Conservation (phyloP, 139 green algal species). For the Chlorella sp. region DNA sequence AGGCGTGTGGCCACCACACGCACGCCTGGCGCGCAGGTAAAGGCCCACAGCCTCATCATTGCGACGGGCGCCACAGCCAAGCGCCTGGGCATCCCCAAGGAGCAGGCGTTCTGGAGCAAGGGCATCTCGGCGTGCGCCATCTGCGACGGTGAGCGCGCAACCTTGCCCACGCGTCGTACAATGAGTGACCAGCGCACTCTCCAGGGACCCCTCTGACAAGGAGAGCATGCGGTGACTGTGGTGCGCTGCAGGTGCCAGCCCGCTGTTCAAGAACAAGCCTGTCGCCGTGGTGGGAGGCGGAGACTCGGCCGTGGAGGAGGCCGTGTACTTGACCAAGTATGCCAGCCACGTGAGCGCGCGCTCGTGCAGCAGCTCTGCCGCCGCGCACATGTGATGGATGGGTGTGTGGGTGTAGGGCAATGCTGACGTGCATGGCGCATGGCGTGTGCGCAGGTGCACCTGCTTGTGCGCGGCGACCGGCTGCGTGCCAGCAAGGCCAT, state of each 20-base stretch:
- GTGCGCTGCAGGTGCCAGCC: slow-evolving; percentile 49
- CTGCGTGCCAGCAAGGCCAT: slow-evolving; percentile 90
- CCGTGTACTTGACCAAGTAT: slow-evolving; percentile 98
- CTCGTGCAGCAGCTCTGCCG: too few species aligned
- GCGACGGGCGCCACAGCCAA: slow-evolving; percentile 92
- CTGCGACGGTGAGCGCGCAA: slow-evolving; percentile 81
- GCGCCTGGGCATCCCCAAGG: slow-evolving; percentile 78
- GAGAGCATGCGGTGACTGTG: too few species aligned
- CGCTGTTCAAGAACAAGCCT: slow-evolving; percentile 74
- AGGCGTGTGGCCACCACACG: too few species aligned
- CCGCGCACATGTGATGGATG: background rate
- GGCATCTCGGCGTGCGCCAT: slow-evolving; percentile 97
- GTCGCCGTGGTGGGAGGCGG: slow-evolving; percentile 95
- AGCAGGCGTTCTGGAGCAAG: slow-evolving; percentile 85
- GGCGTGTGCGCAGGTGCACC: slow-evolving; percentile 78
- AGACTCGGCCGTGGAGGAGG: slow-evolving; percentile 93
- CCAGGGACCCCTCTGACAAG: too few species aligned
- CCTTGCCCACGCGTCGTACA: too few species aligned
- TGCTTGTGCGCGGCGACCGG: slow-evolving; percentile 76
- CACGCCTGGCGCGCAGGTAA: too few species aligned
- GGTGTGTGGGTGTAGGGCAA: background rate
- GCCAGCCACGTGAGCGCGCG: slow-evolving; percentile 14
- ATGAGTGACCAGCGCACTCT: too few species aligned
- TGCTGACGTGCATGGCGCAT: background rate
- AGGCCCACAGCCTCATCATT: slow-evolving; percentile 84